Base-by-base conservation (phyloP, 1,139 yeast species). In the Suhomyces bribrorum region DNA sequence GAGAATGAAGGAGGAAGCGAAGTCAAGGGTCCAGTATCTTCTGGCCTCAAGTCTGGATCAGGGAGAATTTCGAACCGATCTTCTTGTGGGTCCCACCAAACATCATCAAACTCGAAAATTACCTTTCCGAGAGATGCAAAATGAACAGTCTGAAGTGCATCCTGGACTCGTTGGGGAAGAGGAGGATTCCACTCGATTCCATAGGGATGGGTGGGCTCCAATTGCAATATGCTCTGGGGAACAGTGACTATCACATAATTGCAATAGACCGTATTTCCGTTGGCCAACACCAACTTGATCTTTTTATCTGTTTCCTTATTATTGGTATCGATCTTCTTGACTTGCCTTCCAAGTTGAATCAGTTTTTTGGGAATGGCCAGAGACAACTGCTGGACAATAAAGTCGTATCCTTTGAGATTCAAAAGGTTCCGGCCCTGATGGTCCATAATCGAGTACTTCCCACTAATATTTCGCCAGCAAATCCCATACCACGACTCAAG, bases 401-500 rank as follows among this genome's bases (percentile, higher is more conserved):
- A 59, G 32, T 71, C 77, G 57, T 82, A 83, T 0, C 86, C 86
- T 45, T 76, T 73, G 36, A 72, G 59, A 34, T 84, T 83, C 49
- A 79, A 69, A 15, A 88, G 78, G 53, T 88, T 83, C 49, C 96
- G 67, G 1, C 96, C 96, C 43, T 79, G 79, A 50, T 81, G 84
- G 40, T 79, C 86, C 59, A 81, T 73, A 11, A 74, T 61, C 1
- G 87, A 73, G 51, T 77, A 83, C 50, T 81, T 82, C 4, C 85
- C 83, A 53, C 95, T 84, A 49, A 83, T 70, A 24, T 61, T 55
- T 28, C 76, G 77, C 79, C 88, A 80, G 17, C 83, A 70, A 18
- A 83, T 66, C 0, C 95, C 96, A 55, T 80, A 86, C 92, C 95
- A 87, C 26, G 83, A 63, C 56, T 88, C 96, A 40, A 78, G 56